Conservation (phyloP, 2,329 filamentous ascomycete species). For the Sphaerostilbella broomeana region DNA sequence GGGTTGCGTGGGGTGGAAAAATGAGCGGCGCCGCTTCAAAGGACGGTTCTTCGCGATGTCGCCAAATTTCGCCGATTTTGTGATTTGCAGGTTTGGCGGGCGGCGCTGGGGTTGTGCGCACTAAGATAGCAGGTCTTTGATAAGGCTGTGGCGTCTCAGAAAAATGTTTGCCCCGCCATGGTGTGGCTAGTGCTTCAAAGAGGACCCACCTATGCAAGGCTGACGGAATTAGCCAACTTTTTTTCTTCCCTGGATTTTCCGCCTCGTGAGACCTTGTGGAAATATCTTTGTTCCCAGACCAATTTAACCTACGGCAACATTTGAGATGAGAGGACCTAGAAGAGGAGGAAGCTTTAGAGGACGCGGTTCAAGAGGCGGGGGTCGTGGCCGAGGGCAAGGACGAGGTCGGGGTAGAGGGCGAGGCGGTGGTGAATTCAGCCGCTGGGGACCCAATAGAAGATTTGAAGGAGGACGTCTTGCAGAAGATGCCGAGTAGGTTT, state of each 20-base stretch:
- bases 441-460: slow-evolving; percentile 31
- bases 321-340: slow-evolving; percentile 31
- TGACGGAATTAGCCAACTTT: slow-evolving; percentile 27
- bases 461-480: slow-evolving; percentile 32
- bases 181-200: slow-evolving; percentile 30
- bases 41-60: slow-evolving; percentile 26
- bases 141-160: slow-evolving; percentile 29
- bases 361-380: slow-evolving; percentile 25
- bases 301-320: slow-evolving; percentile 1
- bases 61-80: slow-evolving; percentile 38
- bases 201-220: slow-evolving; percentile 27
- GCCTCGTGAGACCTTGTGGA: not conserved
- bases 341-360: slow-evolving; percentile 29
- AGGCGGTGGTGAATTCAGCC: slow-evolving; percentile 23
- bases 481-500: slow-evolving; percentile 21
- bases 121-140: slow-evolving; percentile 42
- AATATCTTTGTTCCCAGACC: too few species aligned
- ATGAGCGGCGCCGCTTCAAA: slow-evolving; percentile 22
- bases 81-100: slow-evolving; percentile 37
- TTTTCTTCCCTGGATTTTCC: slow-evolving; percentile 20
- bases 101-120: slow-evolving; percentile 45
- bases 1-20: slow-evolving; percentile 13
- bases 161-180: slow-evolving; percentile 23
- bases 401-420: slow-evolving; percentile 19
- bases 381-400: too few species aligned